Evolutionary conservation across 371 early-diverging fungal genomes (phyloP), one percentile per base, ranked within the genome.

Genomic region (Nematocida major): DNA sequence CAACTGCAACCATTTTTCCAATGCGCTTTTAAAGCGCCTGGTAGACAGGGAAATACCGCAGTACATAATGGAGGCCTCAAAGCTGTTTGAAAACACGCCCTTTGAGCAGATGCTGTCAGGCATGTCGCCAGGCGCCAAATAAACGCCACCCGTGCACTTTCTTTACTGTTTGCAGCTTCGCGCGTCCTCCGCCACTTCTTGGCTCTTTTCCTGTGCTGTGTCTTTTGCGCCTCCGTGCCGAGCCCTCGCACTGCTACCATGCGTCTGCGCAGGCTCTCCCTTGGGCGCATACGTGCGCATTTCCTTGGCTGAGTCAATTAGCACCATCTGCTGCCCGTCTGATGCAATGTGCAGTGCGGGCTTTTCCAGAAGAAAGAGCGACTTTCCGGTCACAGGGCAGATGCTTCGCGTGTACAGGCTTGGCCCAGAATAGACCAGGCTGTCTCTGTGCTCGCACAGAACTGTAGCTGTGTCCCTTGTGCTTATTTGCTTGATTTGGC

Each of bases 1-100:
- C 45, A 85, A 85, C 59, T 85, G 85, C 70, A 85, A 85, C 57
- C 69, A 83, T 65, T 85, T 85, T 61, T 66, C 77, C 15, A 78
- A 85, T 54, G 69, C 51, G 39, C 24, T 47, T n/a, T 40, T 79
- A 1, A 42, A 57, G 26, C 80, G 69, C 67, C 59, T 83, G n/a
- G 62, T 79, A 18, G 43, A 69, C 4, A 81, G 81, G 53, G 24
- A 50, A 28, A 69, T 82, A 22, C 85, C 85, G 15, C n/a, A 13
- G 3, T 80, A 85, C 54, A 83, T 85, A 26, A 66, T 82, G 28
- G 82, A 81, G 11, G 79, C 81, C n/a, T 59, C 80, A 9, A 66
- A 80, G n/a, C 13, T 66, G 3, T 54, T 80, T 32, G 28, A 73
- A 22, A 54, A 67, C 53, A 65, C 57, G 11, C 79, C 79, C 28